Evolutionary conservation across 2,329 filamentous ascomycete species (phyloP).

Genomic region (Trichoderma gracile): DNA sequence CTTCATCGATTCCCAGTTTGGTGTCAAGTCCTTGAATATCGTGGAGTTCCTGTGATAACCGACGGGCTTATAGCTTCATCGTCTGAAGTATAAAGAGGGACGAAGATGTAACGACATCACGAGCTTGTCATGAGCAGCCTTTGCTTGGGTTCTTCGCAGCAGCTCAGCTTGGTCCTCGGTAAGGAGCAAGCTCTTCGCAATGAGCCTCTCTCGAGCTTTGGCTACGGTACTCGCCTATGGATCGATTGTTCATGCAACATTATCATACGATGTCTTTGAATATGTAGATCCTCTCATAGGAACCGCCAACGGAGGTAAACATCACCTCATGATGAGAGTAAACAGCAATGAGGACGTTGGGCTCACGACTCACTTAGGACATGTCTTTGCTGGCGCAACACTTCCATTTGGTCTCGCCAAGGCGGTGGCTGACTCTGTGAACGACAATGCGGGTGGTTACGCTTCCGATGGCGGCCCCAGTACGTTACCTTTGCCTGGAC

Average conservation of each 20-base stretch:
- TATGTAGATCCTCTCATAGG: conserved; percentile 35
- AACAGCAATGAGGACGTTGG: not conserved
- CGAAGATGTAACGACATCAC: not conserved
- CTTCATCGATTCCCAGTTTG: not conserved
- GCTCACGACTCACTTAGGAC: conserved; percentile 27
- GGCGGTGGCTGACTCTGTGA: conserved; percentile 33
- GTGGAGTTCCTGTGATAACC: not conserved
- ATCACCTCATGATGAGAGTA: no score
- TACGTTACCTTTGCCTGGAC: conserved; percentile 12
- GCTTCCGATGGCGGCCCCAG: conserved; percentile 33
- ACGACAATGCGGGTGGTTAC: conserved; percentile 34
- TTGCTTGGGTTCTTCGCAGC: not conserved
- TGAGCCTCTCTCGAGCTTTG: conserved; percentile 12
- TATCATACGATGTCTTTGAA: conserved; percentile 29
- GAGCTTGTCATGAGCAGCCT: no score
- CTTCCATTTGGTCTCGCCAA: conserved; percentile 38
- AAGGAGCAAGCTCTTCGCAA: not conserved
- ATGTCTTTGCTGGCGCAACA: conserved; percentile 36
- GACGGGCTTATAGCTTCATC: conserved; percentile 9
- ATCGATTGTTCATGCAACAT: not conserved
- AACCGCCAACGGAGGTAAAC: conserved; percentile 33
- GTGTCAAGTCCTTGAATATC: not conserved
- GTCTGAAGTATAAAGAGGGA: not conserved
- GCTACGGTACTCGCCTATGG: not conserved
- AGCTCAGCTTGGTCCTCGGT: not conserved